A percentile compares a stretch with the other conserved stretches of the same genome.
phyloP scores from a whole-genome alignment of 2,329 filamentous ascomycete species.

The Phialophora expanda region DNA sequence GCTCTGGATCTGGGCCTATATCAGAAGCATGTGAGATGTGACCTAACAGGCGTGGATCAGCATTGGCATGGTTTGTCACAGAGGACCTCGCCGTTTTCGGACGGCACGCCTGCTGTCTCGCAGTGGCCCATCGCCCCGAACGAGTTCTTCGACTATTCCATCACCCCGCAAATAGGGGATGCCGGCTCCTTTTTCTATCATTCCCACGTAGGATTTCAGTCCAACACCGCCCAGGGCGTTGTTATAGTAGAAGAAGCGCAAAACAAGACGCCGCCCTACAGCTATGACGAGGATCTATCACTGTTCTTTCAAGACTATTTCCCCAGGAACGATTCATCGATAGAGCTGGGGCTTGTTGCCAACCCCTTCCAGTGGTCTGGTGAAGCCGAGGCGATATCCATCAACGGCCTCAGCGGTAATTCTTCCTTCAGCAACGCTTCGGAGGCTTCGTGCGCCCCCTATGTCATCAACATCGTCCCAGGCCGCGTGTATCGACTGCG shows the following conservation, averaged over 20 bases:
- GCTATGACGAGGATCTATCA: constrained; percentile 66
- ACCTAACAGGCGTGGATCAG: constrained; percentile 43
- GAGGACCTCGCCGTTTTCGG: constrained; percentile 65
- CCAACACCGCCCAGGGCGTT: constrained; percentile 61
- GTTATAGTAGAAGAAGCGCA: constrained; percentile 61
- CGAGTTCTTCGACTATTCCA: constrained; percentile 71
- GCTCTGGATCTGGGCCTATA: not conserved
- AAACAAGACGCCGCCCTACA: constrained; percentile 54
- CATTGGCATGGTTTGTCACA: constrained; percentile 73
- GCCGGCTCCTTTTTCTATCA: constrained; percentile 72
- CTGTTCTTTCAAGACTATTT: constrained; percentile 64
- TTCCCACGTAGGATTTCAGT: constrained; percentile 69
- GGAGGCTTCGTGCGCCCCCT: constrained; percentile 50
- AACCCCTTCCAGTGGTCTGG: constrained; percentile 63
- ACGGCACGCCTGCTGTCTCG: constrained; percentile 64
- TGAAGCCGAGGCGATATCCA: constrained; percentile 61
- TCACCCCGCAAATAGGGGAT: constrained; percentile 58
- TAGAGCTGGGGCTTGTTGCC: constrained; percentile 58
- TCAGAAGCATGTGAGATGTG: not conserved
- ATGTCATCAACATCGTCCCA: constrained; percentile 64
- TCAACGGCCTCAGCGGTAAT: constrained; percentile 62
- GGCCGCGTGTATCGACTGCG: constrained; percentile 66
- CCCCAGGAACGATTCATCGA: constrained; percentile 56
- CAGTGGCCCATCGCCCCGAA: constrained; percentile 69
- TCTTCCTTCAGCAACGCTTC: constrained; percentile 47